Conservation (phyloP, 2,329 filamentous ascomycete genomes). For the Botrytis galanthina region DNA sequence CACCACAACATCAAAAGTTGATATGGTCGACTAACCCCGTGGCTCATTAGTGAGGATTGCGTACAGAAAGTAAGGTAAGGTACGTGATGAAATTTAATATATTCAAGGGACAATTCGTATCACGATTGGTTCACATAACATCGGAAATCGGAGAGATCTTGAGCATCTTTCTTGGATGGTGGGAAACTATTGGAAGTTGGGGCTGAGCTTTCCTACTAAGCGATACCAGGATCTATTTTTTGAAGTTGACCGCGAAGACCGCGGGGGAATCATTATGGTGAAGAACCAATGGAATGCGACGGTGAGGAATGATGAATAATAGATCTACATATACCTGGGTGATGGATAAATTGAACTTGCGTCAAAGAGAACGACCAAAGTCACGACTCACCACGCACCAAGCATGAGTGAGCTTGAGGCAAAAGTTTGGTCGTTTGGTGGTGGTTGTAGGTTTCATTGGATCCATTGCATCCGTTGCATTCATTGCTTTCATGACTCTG, state of each 20-base stretch:
- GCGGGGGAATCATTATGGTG: slow-evolving; percentile 6
- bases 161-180: slow-evolving; percentile 1
- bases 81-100: slow-evolving; percentile 1
- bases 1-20: background rate
- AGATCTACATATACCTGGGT: background rate
- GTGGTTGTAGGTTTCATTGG: background rate
- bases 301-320: background rate
- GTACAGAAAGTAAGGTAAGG: slow-evolving; percentile 6
- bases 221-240: slow-evolving; percentile 19
- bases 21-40: background rate
- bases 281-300: background rate
- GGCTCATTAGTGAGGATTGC: background rate
- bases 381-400: background rate
- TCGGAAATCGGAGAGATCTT: background rate
- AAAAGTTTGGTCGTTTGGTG: background rate
- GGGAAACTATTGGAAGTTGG: background rate
- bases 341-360: background rate
- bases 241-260: slow-evolving; percentile 18
- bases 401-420: background rate
- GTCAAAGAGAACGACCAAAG: background rate
- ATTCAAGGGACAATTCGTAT: background rate
- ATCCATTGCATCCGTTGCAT: background rate
- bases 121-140: background rate
- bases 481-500: background rate
- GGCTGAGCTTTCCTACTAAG: background rate